Evolutionary conservation across 352 stramenopile species (phyloP).

Genomic region (Pythium graminicola): DNA sequence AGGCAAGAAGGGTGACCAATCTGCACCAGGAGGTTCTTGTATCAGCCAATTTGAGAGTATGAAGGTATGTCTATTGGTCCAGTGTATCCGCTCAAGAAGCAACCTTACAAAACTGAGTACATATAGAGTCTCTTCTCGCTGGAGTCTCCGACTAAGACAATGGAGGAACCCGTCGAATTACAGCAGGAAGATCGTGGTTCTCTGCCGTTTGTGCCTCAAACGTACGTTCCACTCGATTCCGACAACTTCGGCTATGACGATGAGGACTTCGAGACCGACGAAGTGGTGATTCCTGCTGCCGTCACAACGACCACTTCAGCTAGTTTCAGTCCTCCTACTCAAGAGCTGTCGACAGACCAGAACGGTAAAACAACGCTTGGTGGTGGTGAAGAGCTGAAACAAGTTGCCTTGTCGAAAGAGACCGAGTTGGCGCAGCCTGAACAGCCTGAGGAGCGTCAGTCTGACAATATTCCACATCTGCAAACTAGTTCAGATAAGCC

Average conservation of each 20-base stretch:
- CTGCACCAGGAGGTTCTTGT: neutral
- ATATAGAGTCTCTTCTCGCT: conserved; percentile 24
- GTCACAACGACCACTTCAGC: neutral
- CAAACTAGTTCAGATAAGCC: neutral
- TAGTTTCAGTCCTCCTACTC: neutral
- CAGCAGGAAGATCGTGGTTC: neutral
- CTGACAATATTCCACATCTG: neutral
- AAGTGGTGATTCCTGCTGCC: neutral
- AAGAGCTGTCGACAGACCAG: neutral
- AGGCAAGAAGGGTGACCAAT: neutral
- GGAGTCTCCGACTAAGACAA: conserved; percentile 13
- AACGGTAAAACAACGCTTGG: conserved; percentile 51
- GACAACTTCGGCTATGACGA: conserved; percentile 67
- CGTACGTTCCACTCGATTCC: conserved; percentile 4
- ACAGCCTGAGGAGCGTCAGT: neutral
- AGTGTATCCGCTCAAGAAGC: no score
- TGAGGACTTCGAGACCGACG: conserved; percentile 62
- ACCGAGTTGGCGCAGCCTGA: neutral
- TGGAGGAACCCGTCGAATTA: neutral
- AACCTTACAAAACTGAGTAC: neutral
- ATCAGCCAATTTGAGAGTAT: conserved; percentile 35
- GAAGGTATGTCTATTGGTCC: conserved; percentile 23
- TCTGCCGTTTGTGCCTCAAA: neutral
- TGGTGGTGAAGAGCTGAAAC: neutral
- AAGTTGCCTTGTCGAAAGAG: neutral